These are phyloP conservation scores for Cymbopogon flexuosus DNA, from an alignment of 202 grass and related monocot species.

Conservation along the genomic window DNA sequence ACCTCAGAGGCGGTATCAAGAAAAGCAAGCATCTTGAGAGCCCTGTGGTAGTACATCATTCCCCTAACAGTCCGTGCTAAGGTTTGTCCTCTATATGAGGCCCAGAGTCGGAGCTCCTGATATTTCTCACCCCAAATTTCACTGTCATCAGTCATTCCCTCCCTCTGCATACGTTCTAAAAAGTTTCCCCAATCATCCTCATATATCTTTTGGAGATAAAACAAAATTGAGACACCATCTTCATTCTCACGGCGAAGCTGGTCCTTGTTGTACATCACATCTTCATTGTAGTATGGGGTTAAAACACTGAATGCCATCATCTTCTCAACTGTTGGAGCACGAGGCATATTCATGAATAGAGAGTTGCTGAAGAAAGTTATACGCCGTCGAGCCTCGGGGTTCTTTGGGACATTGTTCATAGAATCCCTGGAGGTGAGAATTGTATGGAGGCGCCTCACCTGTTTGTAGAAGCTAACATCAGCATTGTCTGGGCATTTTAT, in stretches of 20 bases:
- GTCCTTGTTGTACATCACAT: conserved; percentile 72
- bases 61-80: conserved; percentile 84
- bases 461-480: conserved; percentile 71
- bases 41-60: conserved; percentile 99
- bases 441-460: conserved; percentile 78
- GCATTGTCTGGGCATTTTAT: conserved; percentile 48
- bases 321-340: conserved; percentile 79
- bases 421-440: conserved; percentile 88
- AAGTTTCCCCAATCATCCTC: conserved; percentile 94
- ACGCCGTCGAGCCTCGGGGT: conserved; percentile 69
- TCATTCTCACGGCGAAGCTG: conserved; percentile 89
- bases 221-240: conserved; percentile 95
- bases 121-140: conserved; percentile 72
- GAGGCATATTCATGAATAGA: conserved; percentile 99
- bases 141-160: conserved; percentile 65
- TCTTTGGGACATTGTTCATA: conserved; percentile 83
- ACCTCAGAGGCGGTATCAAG: conserved; percentile 86
- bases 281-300: conserved; percentile 97
- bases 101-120: conserved; percentile 85
- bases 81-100: conserved; percentile 92
- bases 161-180: conserved; percentile 75
- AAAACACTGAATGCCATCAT: conserved; percentile 91
- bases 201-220: conserved; percentile 97
- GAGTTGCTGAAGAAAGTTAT: conserved; percentile 99
- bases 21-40: conserved; percentile 94